phyloP scores from a whole-genome alignment of 805 yeast genomes.

The Sungouiozyma intestinalis region DNA sequence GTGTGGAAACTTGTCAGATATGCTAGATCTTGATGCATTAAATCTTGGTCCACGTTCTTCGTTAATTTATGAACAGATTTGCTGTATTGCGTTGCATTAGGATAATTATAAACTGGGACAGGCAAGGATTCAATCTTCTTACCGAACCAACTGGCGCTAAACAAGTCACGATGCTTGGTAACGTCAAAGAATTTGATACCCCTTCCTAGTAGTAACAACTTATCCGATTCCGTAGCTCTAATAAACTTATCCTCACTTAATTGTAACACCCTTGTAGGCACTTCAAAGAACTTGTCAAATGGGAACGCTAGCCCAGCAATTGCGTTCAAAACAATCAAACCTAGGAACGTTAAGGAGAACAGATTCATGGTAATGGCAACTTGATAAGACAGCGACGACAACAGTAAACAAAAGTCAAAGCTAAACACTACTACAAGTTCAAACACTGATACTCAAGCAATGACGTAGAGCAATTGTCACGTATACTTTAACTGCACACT shows the following conservation, averaged over 20 bases:
- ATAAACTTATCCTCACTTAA: slow-evolving; percentile 16
- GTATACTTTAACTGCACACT: no score
- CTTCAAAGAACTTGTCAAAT: neutral
- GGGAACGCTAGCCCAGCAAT: slow-evolving; percentile 1
- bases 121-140: slow-evolving; percentile 8
- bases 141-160: neutral
- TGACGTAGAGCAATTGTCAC: no score
- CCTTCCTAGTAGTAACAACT: slow-evolving; percentile 34
- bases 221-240: slow-evolving; percentile 33
- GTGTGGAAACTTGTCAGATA: slow-evolving; percentile 61
- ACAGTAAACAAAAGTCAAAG: no score
- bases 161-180: slow-evolving; percentile 34
- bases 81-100: slow-evolving; percentile 32
- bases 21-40: slow-evolving; percentile 45
- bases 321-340: slow-evolving; percentile 3
- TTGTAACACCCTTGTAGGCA: slow-evolving; percentile 18
- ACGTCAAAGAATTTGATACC: slow-evolving; percentile 56
- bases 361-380: neutral
- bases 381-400: neutral
- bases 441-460: no score
- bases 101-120: slow-evolving; percentile 38
- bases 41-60: slow-evolving; percentile 35
- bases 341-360: neutral
- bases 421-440: no score
- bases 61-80: slow-evolving; percentile 34